phyloP scores from a whole-genome alignment of 768 basidiomycete species.

The Serendipita indica region DNA sequence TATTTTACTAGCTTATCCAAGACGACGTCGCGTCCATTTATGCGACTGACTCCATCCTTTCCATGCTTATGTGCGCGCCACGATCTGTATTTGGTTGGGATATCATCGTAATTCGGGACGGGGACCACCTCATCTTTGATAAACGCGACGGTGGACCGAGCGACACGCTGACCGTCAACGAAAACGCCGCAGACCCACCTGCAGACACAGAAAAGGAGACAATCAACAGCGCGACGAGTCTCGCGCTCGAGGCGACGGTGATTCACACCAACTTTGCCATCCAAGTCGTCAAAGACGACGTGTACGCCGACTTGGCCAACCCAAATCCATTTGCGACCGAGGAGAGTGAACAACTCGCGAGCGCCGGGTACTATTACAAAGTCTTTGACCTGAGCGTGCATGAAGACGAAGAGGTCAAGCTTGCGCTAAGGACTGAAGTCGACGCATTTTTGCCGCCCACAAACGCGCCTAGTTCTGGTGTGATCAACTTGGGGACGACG shows the following conservation, averaged over 20 bases:
- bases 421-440: slow-evolving; percentile 91
- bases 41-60: slow-evolving; percentile 88
- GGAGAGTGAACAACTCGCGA: slow-evolving; percentile 50
- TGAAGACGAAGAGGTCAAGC: slow-evolving; percentile 79
- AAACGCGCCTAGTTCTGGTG: too few relatives aligned
- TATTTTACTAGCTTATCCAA: slow-evolving; percentile 44
- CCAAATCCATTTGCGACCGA: slow-evolving; percentile 98
- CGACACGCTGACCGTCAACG: slow-evolving; percentile 91
- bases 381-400: slow-evolving; percentile 83
- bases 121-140: slow-evolving; percentile 87
- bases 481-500: too few relatives aligned
- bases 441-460: slow-evolving; percentile 58
- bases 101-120: slow-evolving; percentile 86
- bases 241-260: slow-evolving; percentile 94
- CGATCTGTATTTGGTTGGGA: slow-evolving; percentile 98
- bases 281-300: slow-evolving; percentile 73
- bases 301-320: slow-evolving; percentile 57
- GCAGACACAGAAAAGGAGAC: slow-evolving; percentile 72
- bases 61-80: slow-evolving; percentile 90
- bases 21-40: slow-evolving; percentile 77
- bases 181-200: slow-evolving; percentile 92
- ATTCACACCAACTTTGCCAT: slow-evolving; percentile 98
- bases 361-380: slow-evolving; percentile 92
- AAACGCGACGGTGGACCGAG: slow-evolving; percentile 96
- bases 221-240: slow-evolving; percentile 84